phyloP scores from a whole-genome alignment of 148 eudicot species.

The Fagopyrum homotropicum region DNA sequence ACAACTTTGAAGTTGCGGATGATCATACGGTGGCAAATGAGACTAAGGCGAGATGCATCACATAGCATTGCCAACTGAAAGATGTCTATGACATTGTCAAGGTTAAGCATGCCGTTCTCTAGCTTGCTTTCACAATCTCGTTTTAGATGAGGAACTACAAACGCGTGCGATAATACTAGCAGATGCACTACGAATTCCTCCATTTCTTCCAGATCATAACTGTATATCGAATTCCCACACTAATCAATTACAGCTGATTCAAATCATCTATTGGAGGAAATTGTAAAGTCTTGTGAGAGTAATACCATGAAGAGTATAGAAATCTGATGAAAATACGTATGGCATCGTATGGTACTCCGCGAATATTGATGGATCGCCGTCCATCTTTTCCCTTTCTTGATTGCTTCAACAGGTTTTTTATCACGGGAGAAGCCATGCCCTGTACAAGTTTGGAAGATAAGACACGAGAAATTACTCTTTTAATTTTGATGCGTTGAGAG shows the following conservation, averaged over 20 bases:
- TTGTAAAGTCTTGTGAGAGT: no score
- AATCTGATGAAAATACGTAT: slow-evolving; percentile 71
- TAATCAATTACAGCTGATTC: no score
- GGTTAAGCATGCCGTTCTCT: slow-evolving; percentile 47
- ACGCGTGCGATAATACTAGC: slow-evolving; percentile 76
- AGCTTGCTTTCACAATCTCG: slow-evolving; percentile 46
- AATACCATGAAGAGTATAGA: slow-evolving; percentile 84
- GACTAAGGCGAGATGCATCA: slow-evolving; percentile 77
- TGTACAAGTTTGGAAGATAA: slow-evolving; percentile 15
- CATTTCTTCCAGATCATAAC: slow-evolving; percentile 63
- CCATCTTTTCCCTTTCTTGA: slow-evolving; percentile 42
- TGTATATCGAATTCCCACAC: slow-evolving; percentile 17
- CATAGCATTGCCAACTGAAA: slow-evolving; percentile 86
- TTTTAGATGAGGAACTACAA: slow-evolving; percentile 66
- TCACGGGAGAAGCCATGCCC: slow-evolving; percentile 82
- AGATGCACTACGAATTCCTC: slow-evolving; percentile 53
- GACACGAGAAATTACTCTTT: not conserved
- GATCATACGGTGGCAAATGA: slow-evolving; percentile 68
- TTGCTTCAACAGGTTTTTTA: slow-evolving; percentile 55
- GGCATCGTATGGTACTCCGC: slow-evolving; percentile 81
- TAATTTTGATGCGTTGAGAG: not conserved
- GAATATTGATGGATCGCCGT: slow-evolving; percentile 48
- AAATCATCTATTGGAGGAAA: not conserved
- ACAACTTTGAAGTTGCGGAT: slow-evolving; percentile 46
- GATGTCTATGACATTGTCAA: slow-evolving; percentile 57